Evolutionary conservation across 1,284 basidiomycete genomes (phyloP), one percentile per base, ranked within the genome.

Genomic region (Leccinum pachyderme): DNA sequence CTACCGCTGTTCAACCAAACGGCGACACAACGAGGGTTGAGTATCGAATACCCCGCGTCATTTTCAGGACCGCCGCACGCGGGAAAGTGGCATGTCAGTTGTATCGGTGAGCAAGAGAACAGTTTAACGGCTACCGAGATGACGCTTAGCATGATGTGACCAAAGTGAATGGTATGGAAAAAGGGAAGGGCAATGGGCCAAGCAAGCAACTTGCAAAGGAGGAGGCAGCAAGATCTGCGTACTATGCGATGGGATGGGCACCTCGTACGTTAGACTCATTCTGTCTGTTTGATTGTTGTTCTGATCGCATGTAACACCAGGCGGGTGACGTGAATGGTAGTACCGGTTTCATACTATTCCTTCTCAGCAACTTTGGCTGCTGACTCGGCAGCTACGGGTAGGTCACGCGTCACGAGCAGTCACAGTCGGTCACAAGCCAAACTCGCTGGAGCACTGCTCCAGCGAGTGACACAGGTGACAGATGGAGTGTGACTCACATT

Each of bases 151-250:
- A 51, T 47, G 65, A 59, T 55, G 18, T 18, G 25, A 12, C 46
- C 49, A n/a, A 68, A 89, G 87, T 87, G 49, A 84, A 88, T 61
- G 85, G 84, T 2, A 81, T 87, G 57, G 72, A 75, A 62, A 86
- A 83, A 64, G 87, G 87, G 4, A 68, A 74, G 51, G 87, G 87
- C 3, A 68, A 64, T 15, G 86, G 84, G 31, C 71, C 75, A 48
- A 86, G 75, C 67, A 89, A 89, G 69, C 86, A 89, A 64, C 70
- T 81, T 4, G 87, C 87, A 6, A 89, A 88, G 67, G 87, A 90
- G 63, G 83, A 84, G 55, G 87, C 87, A 1, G 87, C 87, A 18
- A 76, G 80, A 57, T 74, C 82, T 61, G 87, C 87, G 5, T 87
- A 81, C 70, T 79, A 81, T 62, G 77, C 78, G 7, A 84, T 89